Evolutionary conservation across 805 yeast genomes (phyloP).

Genomic region (Jamesozyma hellenica): DNA sequence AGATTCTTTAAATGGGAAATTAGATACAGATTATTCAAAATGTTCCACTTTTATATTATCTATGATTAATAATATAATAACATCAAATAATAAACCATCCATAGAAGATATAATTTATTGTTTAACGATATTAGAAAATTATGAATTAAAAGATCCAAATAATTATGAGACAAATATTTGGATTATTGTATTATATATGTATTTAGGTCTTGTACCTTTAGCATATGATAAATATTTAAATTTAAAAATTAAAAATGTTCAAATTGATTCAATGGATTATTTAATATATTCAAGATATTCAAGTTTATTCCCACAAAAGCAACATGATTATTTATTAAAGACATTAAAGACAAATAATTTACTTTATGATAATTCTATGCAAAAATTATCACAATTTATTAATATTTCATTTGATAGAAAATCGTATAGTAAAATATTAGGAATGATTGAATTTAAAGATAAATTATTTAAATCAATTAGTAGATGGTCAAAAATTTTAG

Average conservation of each 20-base stretch:
- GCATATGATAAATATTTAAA: conserved; percentile 43
- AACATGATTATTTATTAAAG: conserved; percentile 18
- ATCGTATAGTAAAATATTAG: conserved; percentile 56
- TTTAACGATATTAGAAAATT: conserved; percentile 48
- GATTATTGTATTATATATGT: conserved; percentile 54
- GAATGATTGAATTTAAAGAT: conserved; percentile 51
- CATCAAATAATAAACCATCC: conserved; percentile 11
- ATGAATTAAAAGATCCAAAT: conserved; percentile 47
- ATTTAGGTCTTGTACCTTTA: conserved; percentile 43
- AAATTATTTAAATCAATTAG: conserved; percentile 43
- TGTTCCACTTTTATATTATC: conserved; percentile 59
- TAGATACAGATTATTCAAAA: conserved; percentile 58
- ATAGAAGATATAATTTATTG: conserved; percentile 30
- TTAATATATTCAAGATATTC: conserved; percentile 41
- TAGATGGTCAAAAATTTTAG: conserved; percentile 27
- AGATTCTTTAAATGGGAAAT: conserved; percentile 31
- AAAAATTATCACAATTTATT: conserved; percentile 41
- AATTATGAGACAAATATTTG: conserved; percentile 66
- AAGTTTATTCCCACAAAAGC: conserved; percentile 35
- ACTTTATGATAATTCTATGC: conserved; percentile 44
- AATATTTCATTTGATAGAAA: conserved; percentile 46
- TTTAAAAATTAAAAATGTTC: conserved; percentile 63
- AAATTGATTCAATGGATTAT: conserved; percentile 59
- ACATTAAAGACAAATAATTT: conserved; percentile 33
- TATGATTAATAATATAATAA: conserved; percentile 34